Evolutionary conservation across 306 rosid genomes (phyloP).

Genomic region (Acacia confusa): DNA sequence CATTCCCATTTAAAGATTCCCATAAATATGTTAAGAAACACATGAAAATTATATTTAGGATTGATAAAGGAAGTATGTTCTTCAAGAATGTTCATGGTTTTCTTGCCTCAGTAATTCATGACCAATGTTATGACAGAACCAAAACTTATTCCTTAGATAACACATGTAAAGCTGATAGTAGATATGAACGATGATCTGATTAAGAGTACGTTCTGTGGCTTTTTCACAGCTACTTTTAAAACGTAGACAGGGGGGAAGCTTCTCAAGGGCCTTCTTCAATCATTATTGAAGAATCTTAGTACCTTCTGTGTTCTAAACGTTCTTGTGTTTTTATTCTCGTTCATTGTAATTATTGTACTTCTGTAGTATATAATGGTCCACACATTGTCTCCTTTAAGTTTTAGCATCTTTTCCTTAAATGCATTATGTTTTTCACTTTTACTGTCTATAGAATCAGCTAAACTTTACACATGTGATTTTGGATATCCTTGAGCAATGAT

Average conservation of each 20-base stretch:
- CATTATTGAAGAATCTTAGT: constrained; percentile 29
- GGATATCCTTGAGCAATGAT: constrained; percentile 24
- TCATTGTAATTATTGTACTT: constrained; percentile 24
- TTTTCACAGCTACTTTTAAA: neutral
- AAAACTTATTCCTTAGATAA: neutral
- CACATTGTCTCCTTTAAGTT: neutral
- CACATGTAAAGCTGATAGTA: neutral
- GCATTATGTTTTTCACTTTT: neutral
- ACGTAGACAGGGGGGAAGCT: neutral
- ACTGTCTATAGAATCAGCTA: constrained; percentile 4
- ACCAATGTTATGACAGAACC: neutral
- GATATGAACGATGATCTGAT: neutral
- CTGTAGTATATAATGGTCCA: neutral
- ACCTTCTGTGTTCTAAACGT: constrained; percentile 33
- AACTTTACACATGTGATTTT: constrained; percentile 3
- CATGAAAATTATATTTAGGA: neutral
- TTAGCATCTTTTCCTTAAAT: neutral
- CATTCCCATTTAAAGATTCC: neutral
- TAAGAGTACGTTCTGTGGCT: neutral
- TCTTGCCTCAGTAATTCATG: neutral
- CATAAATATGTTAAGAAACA: too few relatives aligned
- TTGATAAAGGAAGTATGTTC: neutral
- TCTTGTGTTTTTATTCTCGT: constrained; percentile 10
- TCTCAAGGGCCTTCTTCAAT: constrained; percentile 13
- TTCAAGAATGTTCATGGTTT: neutral